Percentiles rank a stretch among this genome's conserved stretches.
Evolutionary conservation across 2,329 filamentous ascomycete species (phyloP).

Genomic region (Macrophomina tecta): DNA sequence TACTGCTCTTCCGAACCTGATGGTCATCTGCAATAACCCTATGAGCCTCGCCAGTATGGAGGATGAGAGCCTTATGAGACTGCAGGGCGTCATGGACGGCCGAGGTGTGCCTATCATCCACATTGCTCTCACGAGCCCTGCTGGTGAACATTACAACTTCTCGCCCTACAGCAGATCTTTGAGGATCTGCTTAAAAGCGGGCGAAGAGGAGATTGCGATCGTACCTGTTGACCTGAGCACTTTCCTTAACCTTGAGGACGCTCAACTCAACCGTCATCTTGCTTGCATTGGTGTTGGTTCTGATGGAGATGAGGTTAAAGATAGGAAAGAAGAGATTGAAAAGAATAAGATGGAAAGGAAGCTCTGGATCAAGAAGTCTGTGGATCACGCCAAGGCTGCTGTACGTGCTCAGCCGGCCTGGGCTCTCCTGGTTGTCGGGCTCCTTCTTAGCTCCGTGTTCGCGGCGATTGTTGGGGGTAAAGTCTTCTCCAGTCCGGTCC

Average conservation of each 20-base stretch:
- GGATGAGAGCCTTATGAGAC: neutral
- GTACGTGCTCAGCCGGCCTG: constrained; percentile 10
- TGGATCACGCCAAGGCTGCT: constrained; percentile 1
- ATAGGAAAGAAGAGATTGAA: neutral
- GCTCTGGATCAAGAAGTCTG: neutral
- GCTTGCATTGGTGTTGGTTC: constrained; percentile 36
- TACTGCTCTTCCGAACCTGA: constrained; percentile 18
- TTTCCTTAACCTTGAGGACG: constrained; percentile 42
- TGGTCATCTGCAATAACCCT: constrained; percentile 13
- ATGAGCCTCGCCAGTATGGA: constrained; percentile 10
- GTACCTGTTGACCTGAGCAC: constrained; percentile 42
- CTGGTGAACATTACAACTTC: constrained; percentile 21
- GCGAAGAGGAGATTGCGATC: constrained; percentile 27
- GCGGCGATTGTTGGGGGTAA: constrained; percentile 5
- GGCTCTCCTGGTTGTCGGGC: constrained; percentile 21
- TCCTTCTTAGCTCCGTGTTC: constrained; percentile 9
- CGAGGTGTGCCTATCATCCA: constrained; percentile 41
- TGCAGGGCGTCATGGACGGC: constrained; percentile 35
- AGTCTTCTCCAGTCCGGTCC: constrained; percentile 1
- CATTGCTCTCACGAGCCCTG: constrained; percentile 34
- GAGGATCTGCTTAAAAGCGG: constrained; percentile 41
- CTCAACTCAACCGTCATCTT: constrained; percentile 47
- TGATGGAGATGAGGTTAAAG: neutral
- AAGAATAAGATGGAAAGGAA: constrained; percentile 5
- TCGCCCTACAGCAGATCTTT: constrained; percentile 36